Base-by-base conservation (phyloP, 805 yeast species). In the Candida manassasensis region DNA sequence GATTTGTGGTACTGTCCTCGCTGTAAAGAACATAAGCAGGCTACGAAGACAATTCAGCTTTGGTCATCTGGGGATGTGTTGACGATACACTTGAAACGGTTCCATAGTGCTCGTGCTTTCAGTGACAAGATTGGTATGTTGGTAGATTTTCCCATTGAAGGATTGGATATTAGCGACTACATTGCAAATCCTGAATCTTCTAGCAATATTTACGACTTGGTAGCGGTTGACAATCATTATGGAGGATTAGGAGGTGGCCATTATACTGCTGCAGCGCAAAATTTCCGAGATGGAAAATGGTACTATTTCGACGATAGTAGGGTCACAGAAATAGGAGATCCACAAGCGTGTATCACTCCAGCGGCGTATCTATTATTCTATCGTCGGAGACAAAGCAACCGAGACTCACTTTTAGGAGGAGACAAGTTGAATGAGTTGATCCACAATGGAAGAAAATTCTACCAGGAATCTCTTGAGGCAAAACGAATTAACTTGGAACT, bases 221-320 rank as follows among this genome's bases (percentile, higher is more conserved):
- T 85, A 48, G 97, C 93, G 0, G 96, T 93, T 15, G 97, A 89
- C 55, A 93, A 90, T 55, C 98, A 93, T 53, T 88, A 72, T 55
- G 98, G 97, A 34, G 96, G 97, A 0, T 66, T 90, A 13, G 97
- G 97, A 0, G 97, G 97, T 4, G 97, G 98, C 2, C 97, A 93
- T 63, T 90, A 93, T 58, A 93, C 98, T 1, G 84, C 97, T 0
- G 82, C 79, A 50, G 96, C 76, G 0, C 83, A 81, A 55, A 89
- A 89, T 51, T 81, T 77, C 55, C 68, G 77, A 28, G 94, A 85
- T 50, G 63, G 63, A 14, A 69, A 77, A 39, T 93, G 97, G 97
- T 87, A 88, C 53, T 84, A 88, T 53, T 90, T 73, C 55, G 89
- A 90, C 53, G 98, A 90, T 54, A 79, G 95, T 2, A 61, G 82